Base-by-base conservation (phyloP, 139 green algal genomes). In the Eudorina sp. region DNA sequence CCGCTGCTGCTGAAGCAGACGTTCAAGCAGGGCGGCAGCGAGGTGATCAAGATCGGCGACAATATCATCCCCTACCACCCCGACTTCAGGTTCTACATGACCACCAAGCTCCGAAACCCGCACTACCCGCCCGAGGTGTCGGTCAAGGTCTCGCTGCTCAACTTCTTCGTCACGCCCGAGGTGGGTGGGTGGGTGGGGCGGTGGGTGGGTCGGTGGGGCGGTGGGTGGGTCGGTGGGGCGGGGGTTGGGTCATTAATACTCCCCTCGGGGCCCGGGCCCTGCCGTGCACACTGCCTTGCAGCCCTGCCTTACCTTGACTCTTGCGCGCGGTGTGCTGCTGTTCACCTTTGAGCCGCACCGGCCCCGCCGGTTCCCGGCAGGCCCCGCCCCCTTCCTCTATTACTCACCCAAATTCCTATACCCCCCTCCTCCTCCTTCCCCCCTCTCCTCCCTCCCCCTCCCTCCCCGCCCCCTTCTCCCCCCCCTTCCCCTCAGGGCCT, bases 51-150 rank as follows among this genome's bases (percentile, higher is more conserved):
- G 92, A 95, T 98, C 55, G 95, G 95, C 53, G 95, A 98, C 87
- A 96, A 95, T 88, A 94, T 97, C 91, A 96, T 98, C 70, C 95
- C 95, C 18, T 98, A 98, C 91, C 94, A 97, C 89, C 90, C 94
- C 13, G 95, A 98, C 90, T 98, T 98, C 94, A 89, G 87, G 23
- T 96, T 97, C 87, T 96, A 95, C 91, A 96, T 97, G 90, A 97
- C 95, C 66, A 97, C 94, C 72, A 96, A 96, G 83, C 88, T 96
- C 53, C 92, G 93, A 76, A 96, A 96, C 92, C 95, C 95, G 11
- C 94, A 96, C 80, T 96, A 96, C 82, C 62, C 94, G 41, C 95
- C 95, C 14, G 95, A 97, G 92, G 92, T 96, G 51, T 90, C 82
- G 9, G 95, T 97, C 73, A 97, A 97, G 93, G 95, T 97, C 8